Conservation (phyloP, 2,329 filamentous ascomycete species). For the Penicillium sclerotiorum region DNA sequence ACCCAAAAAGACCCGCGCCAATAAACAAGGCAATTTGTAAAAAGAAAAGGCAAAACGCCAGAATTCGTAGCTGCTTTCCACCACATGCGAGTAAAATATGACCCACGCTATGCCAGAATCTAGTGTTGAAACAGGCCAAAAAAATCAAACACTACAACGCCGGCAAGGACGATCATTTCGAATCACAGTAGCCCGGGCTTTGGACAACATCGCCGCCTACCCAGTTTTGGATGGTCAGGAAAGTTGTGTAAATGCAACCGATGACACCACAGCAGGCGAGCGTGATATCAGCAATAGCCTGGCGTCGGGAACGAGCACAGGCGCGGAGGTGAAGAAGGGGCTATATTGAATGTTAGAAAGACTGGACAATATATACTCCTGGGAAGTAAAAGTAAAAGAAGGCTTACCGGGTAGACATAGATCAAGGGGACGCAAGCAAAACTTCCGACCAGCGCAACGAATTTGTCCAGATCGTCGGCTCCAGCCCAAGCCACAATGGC, state of each 20-base stretch:
- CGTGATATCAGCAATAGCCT: slow-evolving; percentile 70
- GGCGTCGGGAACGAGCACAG: slow-evolving; percentile 69
- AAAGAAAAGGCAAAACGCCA: slow-evolving; percentile 9
- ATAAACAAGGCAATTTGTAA: slow-evolving; percentile 12
- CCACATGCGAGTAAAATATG: slow-evolving; percentile 12
- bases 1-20: slow-evolving; percentile 4
- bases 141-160: neutral
- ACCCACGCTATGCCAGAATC: slow-evolving; percentile 18
- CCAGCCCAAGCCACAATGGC: slow-evolving; percentile 88
- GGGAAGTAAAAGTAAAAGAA: slow-evolving; percentile 28
- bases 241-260: slow-evolving; percentile 91
- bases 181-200: slow-evolving; percentile 66
- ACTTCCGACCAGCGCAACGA: slow-evolving; percentile 92
- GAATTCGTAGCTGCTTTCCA: slow-evolving; percentile 7
- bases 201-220: slow-evolving; percentile 59
- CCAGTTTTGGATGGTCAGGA: slow-evolving; percentile 86
- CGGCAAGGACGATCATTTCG: slow-evolving; percentile 12
- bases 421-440: slow-evolving; percentile 97
- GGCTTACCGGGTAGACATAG: slow-evolving; percentile 96
- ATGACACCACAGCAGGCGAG: slow-evolving; percentile 81
- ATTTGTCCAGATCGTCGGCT: slow-evolving; percentile 92
- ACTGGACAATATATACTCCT: slow-evolving; percentile 4
- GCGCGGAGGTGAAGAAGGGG: slow-evolving; percentile 86
- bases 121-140: slow-evolving; percentile 10
- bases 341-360: slow-evolving; percentile 49